Evolutionary conservation across 768 basidiomycete species (phyloP).

Genomic region (Polyporus arcularius): DNA sequence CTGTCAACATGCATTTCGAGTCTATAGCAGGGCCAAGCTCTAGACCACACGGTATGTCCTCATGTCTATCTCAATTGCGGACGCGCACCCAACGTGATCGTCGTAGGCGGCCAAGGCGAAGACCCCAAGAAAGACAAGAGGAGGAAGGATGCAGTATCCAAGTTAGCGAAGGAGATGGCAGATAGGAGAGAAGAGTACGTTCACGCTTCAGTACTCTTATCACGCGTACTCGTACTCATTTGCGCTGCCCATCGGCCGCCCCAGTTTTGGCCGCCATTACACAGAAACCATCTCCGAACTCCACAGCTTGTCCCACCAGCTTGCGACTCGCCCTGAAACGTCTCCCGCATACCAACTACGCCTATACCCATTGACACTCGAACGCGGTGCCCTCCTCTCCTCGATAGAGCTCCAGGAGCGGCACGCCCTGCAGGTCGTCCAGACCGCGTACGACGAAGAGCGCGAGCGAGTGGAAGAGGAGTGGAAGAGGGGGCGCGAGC

Average conservation of each 20-base stretch:
- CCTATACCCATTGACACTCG: conserved; percentile 70
- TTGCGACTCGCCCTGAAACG: conserved; percentile 69
- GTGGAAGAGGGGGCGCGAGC: conserved; percentile 72
- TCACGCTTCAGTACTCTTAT: not conserved
- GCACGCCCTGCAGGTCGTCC: conserved; percentile 63
- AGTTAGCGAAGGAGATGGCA: conserved; percentile 69
- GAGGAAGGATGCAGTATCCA: conserved; percentile 68
- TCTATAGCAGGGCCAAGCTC: conserved; percentile 44
- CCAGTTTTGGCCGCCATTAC: conserved; percentile 56
- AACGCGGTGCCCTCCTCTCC: conserved; percentile 73
- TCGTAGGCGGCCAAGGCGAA: conserved; percentile 31
- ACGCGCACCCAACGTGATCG: not conserved
- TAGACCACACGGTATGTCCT: conserved; percentile 38
- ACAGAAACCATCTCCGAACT: conserved; percentile 63
- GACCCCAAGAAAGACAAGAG: conserved; percentile 64
- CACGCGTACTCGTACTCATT: not conserved
- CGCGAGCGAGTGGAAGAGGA: conserved; percentile 80
- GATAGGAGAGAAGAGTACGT: conserved; percentile 78
- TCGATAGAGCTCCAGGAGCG: conserved; percentile 69
- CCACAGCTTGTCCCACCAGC: conserved; percentile 58
- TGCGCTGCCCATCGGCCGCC: conserved; percentile 1
- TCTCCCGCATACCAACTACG: conserved; percentile 68
- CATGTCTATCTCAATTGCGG: conserved; percentile 8
- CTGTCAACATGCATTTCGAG: conserved; percentile 36
- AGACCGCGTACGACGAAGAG: conserved; percentile 77